Evolutionary conservation across 192 early-diverging fungal genomes (phyloP), one percentile per base, ranked within the genome.

Genomic region (Entrophospora sp.): DNA sequence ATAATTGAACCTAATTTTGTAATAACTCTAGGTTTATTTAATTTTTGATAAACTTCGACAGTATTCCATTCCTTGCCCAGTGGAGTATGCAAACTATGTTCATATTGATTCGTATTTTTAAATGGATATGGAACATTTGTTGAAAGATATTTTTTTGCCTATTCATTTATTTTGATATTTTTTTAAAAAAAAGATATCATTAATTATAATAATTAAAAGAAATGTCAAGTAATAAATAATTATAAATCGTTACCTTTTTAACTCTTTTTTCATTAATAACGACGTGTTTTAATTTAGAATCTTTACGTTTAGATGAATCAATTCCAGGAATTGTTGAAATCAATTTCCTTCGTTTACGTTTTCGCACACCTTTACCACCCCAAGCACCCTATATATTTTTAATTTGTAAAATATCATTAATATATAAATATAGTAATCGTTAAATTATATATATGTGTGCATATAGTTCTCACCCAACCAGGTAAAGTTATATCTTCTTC

Each of bases 21-120:
- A 66, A 86, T 81, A 40, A 96, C 78, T 16, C 86, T 79, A n/a
- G 96, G 96, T 76, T 86, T 80, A 57, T 85, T 88, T 66, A 89
- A 75, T 74, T 84, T 84, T 12, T 79, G 76, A 73, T 85, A 86
- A 3, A 85, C 78, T 36, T 77, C 77, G 20, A 77, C 74, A 5
- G 96, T 91, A 69, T 94, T 94, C 96, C 96, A 98, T 76, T 98
- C 94, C 72, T 87, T 88, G 53, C 96, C 96, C 16, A 98, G 64
- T 32, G 96, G 94, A 55, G 81, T 77, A 27, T 84, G 83, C 63
- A 96, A 74, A 3, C 82, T 85, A 28, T 84, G 78, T 70, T 98
- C 94, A 72, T 96, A 96, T 73, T 96, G 93, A 51, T 91, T 88
- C 60, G 79, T 70, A 8, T 72, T 88, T 65, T 84, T 82, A 80